phyloP scores from a whole-genome alignment of 495 filamentous ascomycete genomes.

The Cetradonia linearis region DNA sequence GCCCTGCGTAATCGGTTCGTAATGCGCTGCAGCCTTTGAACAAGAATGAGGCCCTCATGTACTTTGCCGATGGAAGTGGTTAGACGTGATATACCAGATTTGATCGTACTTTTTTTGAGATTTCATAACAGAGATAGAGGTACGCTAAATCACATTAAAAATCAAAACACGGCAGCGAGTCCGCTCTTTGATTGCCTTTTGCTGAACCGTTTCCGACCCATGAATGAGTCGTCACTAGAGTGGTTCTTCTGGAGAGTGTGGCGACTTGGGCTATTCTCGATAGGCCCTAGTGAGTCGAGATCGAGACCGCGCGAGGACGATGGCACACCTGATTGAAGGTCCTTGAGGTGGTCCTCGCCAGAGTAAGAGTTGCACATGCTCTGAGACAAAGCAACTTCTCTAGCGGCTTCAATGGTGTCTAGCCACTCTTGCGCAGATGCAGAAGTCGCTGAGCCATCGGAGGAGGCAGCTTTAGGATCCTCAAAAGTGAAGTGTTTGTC shows the following conservation, averaged over 20 bases:
- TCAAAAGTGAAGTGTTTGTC: slow-evolving; percentile 92
- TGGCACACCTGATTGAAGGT: slow-evolving; percentile 54
- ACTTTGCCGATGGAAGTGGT: not conserved
- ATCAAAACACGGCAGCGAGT: slow-evolving; percentile 69
- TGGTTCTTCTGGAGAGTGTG: slow-evolving; percentile 13
- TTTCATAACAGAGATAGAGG: not conserved
- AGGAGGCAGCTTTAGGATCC: slow-evolving; percentile 60
- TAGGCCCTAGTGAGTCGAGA: slow-evolving; percentile 28
- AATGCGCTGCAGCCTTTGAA: not conserved
- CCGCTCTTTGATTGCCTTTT: slow-evolving; percentile 85
- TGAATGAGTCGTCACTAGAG: slow-evolving; percentile 27
- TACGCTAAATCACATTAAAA: too few species aligned
- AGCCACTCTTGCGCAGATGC: slow-evolving; percentile 74
- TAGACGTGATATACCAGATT: not conserved
- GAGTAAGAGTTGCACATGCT: slow-evolving; percentile 55
- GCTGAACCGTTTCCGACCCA: slow-evolving; percentile 69
- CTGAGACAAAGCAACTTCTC: slow-evolving; percentile 67
- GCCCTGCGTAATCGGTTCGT: slow-evolving; percentile 16
- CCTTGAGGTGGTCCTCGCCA: slow-evolving; percentile 59
- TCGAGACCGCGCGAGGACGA: slow-evolving; percentile 69
- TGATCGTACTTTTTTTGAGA: not conserved
- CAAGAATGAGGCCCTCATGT: not conserved
- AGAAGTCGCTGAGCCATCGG: slow-evolving; percentile 36
- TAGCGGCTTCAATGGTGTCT: slow-evolving; percentile 69
- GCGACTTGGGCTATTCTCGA: slow-evolving; percentile 29